Evolutionary conservation across 192 early-diverging fungal species (phyloP), one percentile per base, ranked within the genome.

Genomic region (Podochytrium sp.): DNA sequence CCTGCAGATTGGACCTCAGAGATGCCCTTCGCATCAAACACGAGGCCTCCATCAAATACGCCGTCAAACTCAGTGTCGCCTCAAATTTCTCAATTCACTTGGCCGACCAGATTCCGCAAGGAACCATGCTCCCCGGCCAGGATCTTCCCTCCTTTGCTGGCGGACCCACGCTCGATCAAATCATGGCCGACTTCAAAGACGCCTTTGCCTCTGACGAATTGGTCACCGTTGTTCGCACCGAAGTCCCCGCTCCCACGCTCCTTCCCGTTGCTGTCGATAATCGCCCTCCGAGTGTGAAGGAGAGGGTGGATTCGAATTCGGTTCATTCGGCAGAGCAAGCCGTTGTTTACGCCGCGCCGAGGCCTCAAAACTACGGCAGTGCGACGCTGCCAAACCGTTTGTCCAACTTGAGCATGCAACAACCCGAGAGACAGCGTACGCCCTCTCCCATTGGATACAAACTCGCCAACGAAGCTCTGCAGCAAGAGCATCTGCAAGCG

Each of bases 101-200:
- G 3, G 75, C 66, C 16, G 66, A 76, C 27, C 75, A 76, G 42
- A 76, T 76, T 16, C 75, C 75, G 18, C 75, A 76, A 62, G 75
- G 75, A 1, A 47, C 14, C 10, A 41, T 76, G 10, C 27, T 14
- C 37, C 56, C 66, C 14, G 75, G 75, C 6, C 75, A 76, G 49
- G 35, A 25, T 33, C 55, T 76, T 27, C 75, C 75, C 4, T 43
- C 75, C 10, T 76, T 58, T 41, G 30, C 23, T 6, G 51, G 63
- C n/a, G 12, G 56, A 20, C 6, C 7, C 3, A 67, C 55, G 7
- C 35, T 75, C 2, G 66, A 68, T 32, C 42, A 51, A 38, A 76
- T 76, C 38, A 70, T 76, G 52, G 55, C 43, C 5, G 75, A 76
- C 40, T 76, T 70, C 65, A 65, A 52, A 2, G 34, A 30, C 6